Base-by-base conservation (phyloP, 2,329 filamentous ascomycete species). In the Aspergillus oerlinghausenensis region DNA sequence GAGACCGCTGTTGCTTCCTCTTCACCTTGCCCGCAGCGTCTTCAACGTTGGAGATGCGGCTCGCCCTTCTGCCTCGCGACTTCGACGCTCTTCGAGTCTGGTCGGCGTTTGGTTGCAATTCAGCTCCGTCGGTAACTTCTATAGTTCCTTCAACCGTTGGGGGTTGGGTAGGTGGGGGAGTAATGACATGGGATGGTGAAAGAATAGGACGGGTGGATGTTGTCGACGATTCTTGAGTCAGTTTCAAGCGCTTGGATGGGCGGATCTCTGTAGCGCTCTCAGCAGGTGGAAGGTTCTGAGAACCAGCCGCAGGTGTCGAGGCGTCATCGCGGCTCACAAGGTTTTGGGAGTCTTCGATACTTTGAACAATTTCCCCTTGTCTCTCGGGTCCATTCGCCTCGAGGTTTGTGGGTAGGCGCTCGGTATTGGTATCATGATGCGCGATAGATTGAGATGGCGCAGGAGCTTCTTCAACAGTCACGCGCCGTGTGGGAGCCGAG, bases 211-310 rank as follows among this genome's bases (percentile, higher is more conserved):
- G 43, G 21, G 53, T 19, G 50, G 40, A 32, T 28, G 49, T 35
- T 21, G 49, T 21, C 21, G 43, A 35, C 11, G 56, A 50, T 26
- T 60, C 55, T 4, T 55, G 52, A 3, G 58, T 61, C 1, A 60
- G 66, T 51, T 64, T 68, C 4, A 57, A 56, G 7, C 71, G 67
- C 55, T 72, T 74, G 42, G 65, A 54, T n/a, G 70, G 68, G 19
- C 65, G 66, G 32, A 51, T 56, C 26, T 67, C 63, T 25, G 58
- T 55, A 19, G 63, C 51, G 14, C 52, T 25, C n/a, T 59, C 53
- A 10, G 55, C 48, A 49, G 55, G 50, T 10, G 38, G 43, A 21
- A 35, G 54, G 26, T 54, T 19, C 25, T 57, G 54, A 43, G 57
- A 42, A 17, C 43, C 49, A 19, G 54, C 38, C 9, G 54, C 49